Evolutionary conservation across 306 rosid species (phyloP).

Genomic region (Quillaja saponaria): DNA sequence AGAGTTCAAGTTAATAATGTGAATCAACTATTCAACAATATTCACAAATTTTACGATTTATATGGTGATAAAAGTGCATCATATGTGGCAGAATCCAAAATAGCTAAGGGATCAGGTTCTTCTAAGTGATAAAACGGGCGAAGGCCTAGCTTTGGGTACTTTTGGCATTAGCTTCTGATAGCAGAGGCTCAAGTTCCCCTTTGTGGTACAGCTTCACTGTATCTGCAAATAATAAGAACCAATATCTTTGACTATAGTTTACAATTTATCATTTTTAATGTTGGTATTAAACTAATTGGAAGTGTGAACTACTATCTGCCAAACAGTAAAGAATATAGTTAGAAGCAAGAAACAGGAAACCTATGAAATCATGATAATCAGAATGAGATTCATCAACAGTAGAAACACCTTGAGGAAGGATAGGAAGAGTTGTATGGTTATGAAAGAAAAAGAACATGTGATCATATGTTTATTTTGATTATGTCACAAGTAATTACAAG

Average conservation of each 20-base stretch:
- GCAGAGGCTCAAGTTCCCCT: slow-evolving; percentile 83
- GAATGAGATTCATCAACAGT: background rate
- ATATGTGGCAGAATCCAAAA: background rate
- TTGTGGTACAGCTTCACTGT: slow-evolving; percentile 80
- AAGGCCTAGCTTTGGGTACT: slow-evolving; percentile 36
- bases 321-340: no score
- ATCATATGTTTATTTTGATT: background rate
- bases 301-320: no score
- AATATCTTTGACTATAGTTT: background rate
- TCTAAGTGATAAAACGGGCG: background rate
- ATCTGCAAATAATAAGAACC: slow-evolving; percentile 54
- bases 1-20: slow-evolving; percentile 10
- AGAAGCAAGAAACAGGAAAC: no score
- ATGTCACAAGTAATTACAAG: no score
- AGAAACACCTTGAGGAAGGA: background rate
- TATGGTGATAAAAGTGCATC: background rate
- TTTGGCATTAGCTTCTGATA: slow-evolving; percentile 70
- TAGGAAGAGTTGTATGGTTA: background rate
- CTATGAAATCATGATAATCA: background rate
- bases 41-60: slow-evolving; percentile 16
- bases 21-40: slow-evolving; percentile 6
- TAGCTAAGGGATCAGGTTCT: slow-evolving; percentile 18
- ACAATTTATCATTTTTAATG: background rate
- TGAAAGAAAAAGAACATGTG: background rate
- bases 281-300: background rate